A percentile compares a stretch with the other conserved stretches of the same genome.
These are phyloP conservation scores for Plectosphaerella sp. DNA, from an alignment of 2,329 filamentous ascomycete species.

Conservation along the genomic window DNA sequence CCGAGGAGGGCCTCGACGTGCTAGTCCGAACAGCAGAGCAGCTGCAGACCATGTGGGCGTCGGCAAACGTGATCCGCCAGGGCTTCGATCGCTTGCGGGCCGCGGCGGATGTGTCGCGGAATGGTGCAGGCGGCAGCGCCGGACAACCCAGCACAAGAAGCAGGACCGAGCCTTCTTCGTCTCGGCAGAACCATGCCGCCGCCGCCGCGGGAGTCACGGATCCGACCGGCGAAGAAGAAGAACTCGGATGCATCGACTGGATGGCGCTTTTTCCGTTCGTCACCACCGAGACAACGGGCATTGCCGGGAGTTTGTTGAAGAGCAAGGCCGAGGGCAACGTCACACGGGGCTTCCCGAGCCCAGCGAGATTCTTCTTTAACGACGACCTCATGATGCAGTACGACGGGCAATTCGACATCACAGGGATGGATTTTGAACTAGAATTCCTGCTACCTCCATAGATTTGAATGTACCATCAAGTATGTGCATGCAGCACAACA, in stretches of 20 bases:
- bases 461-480: too few species aligned
- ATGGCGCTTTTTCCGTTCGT: slow-evolving; percentile 28
- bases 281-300: slow-evolving; percentile 20
- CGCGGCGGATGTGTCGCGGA: not conserved
- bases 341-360: slow-evolving; percentile 13
- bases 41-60: slow-evolving; percentile 28
- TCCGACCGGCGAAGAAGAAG: not conserved
- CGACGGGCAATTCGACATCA: slow-evolving; percentile 15
- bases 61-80: slow-evolving; percentile 25
- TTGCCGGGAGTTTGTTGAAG: slow-evolving; percentile 19
- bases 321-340: slow-evolving; percentile 13
- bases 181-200: not conserved
- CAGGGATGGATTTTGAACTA: not conserved
- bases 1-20: slow-evolving; percentile 26
- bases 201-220: not conserved
- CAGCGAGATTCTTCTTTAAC: slow-evolving; percentile 14
- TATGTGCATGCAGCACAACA: too few species aligned
- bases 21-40: slow-evolving; percentile 25
- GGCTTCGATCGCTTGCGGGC: slow-evolving; percentile 23
- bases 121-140: not conserved
- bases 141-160: not conserved
- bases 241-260: slow-evolving; percentile 22
- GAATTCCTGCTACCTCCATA: too few species aligned
- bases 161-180: not conserved
- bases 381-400: slow-evolving; percentile 17